Percentiles rank a stretch among this genome's conserved stretches.
phyloP scores from a whole-genome alignment of 176 grass and related monocot species.

The Oryza punctata region DNA sequence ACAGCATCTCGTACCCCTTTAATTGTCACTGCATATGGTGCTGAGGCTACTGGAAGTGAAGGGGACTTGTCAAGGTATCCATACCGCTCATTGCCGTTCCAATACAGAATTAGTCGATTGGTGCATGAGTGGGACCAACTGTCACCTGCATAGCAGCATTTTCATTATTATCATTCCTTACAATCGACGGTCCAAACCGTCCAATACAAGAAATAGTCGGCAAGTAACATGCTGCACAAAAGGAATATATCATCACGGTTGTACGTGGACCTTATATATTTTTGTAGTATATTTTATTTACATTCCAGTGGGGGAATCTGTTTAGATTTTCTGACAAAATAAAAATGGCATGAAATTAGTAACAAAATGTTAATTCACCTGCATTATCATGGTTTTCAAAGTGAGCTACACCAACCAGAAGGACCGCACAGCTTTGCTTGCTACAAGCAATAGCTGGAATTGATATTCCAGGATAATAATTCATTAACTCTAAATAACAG shows the following conservation, averaged over 20 bases:
- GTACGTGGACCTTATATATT: background rate
- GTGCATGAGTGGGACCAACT: conserved; percentile 95
- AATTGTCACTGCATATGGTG: conserved; percentile 69
- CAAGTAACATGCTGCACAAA: conserved; percentile 1
- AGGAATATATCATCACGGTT: background rate
- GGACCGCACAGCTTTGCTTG: background rate
- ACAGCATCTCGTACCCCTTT: conserved; percentile 61
- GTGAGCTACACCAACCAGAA: background rate
- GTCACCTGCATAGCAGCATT: conserved; percentile 63
- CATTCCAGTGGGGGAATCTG: background rate
- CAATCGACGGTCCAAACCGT: background rate
- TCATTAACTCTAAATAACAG: background rate
- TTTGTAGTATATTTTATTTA: background rate
- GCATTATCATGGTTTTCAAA: background rate
- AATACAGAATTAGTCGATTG: conserved; percentile 82
- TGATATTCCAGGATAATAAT: background rate
- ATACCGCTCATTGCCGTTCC: conserved; percentile 70
- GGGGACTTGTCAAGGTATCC: conserved; percentile 89
- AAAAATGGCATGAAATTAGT: background rate
- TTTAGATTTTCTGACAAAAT: background rate
- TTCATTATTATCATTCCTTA: background rate
- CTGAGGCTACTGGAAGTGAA: conserved; percentile 77
- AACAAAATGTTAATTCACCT: background rate
- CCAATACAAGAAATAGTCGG: background rate
- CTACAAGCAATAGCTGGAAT: background rate